Conservation (phyloP, 441 rosid species). For the Gossypium schwendimanii region DNA sequence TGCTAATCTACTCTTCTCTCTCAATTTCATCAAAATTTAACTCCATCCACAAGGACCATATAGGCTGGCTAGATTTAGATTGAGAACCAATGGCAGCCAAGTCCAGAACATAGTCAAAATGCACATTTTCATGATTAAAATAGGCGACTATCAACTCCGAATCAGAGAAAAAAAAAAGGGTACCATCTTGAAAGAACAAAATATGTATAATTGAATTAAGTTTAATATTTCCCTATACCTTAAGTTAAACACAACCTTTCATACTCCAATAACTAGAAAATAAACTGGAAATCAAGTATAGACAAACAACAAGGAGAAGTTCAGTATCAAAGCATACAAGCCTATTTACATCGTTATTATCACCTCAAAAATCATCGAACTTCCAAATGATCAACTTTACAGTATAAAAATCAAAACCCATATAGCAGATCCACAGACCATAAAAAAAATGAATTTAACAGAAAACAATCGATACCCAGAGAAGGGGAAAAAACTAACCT, state of each 20-base stretch:
- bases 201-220: not conserved
- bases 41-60: not conserved
- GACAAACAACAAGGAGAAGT: not conserved
- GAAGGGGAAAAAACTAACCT: slow-evolving; percentile 19
- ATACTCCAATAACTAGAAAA: not conserved
- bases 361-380: not conserved
- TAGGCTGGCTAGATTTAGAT: not conserved
- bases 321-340: not conserved
- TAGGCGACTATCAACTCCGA: slow-evolving; percentile 1
- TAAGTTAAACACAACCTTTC: not conserved
- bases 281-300: not conserved
- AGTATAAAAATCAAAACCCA: slow-evolving; percentile 7
- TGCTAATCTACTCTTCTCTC: slow-evolving; percentile 7
- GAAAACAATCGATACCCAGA: not conserved
- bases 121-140: not conserved
- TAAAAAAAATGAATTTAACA: not conserved
- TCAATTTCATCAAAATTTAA: slow-evolving; percentile 2
- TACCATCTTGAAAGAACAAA: not conserved
- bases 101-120: slow-evolving; percentile 4
- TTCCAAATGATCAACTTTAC: slow-evolving; percentile 10
- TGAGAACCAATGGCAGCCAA: not conserved
- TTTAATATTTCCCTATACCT: not conserved
- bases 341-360: not conserved
- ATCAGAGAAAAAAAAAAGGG: not conserved
- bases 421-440: slow-evolving; percentile 20